phyloP scores from a whole-genome alignment of 2,329 filamentous ascomycete genomes.

The Dothideomycetes sp. region DNA sequence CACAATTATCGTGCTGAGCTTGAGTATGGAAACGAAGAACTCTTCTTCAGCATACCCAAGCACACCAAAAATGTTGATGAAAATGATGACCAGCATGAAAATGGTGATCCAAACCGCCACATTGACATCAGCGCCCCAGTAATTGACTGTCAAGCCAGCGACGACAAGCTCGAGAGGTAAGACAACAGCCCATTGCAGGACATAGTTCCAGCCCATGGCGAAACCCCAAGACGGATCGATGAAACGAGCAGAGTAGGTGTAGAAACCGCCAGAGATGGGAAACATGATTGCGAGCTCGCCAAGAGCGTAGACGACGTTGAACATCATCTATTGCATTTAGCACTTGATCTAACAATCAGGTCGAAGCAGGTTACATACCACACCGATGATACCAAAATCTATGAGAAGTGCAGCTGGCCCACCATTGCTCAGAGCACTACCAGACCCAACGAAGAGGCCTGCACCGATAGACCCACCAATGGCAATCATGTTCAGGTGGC shows the following conservation, averaged over 20 bases:
- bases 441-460: conserved; percentile 61
- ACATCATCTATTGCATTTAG: too few relatives aligned
- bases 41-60: conserved; percentile 84
- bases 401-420: conserved; percentile 70
- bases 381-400: conserved; percentile 59
- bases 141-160: conserved; percentile 71
- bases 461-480: conserved; percentile 81
- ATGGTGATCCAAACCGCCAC: conserved; percentile 74
- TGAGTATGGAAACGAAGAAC: conserved; percentile 77
- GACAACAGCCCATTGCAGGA: conserved; percentile 75
- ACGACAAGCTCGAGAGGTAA: conserved; percentile 80
- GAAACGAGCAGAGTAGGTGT: conserved; percentile 87
- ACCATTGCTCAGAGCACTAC: conserved; percentile 52
- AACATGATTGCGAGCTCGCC: conserved; percentile 87
- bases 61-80: conserved; percentile 81
- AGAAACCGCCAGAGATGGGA: conserved; percentile 84
- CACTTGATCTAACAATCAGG: too few relatives aligned
- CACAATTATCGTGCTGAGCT: conserved; percentile 73
- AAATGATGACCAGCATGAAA: conserved; percentile 64
- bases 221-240: conserved; percentile 67
- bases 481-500: conserved; percentile 95
- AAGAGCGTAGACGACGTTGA: conserved; percentile 81
- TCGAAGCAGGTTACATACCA: too few relatives aligned
- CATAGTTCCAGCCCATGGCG: conserved; percentile 47
- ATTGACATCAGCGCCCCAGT: conserved; percentile 56